Evolutionary conservation across 768 basidiomycete species (phyloP), one percentile per base, ranked within the genome.

Genomic region (Amanita muscaria): DNA sequence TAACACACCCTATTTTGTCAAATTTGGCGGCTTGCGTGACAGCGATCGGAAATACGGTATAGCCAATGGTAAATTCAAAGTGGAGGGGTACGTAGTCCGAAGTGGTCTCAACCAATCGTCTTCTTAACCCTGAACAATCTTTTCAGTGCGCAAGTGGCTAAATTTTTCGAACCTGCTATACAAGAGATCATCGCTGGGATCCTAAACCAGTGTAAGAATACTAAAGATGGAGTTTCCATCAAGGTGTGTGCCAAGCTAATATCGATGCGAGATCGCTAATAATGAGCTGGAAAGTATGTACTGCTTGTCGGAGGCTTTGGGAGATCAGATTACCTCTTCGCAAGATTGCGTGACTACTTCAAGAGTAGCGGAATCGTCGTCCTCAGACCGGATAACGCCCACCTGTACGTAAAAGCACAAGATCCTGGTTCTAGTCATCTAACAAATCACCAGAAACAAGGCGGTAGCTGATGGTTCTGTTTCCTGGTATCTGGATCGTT

Each of bases 241-340:
- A 45, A 38, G 34, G 44, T 45, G 10, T 6, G n/a, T 18, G 18
- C 23, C 4, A 16, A 23, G 21, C 30, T 0, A 15, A 24, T 24
- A 2, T 22, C 0, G 4, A 24, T 23, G 12, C 19, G 5, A 31
- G 31, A 10, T 24, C 6, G 12, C 23, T 4, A 11, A 12, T 34
- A n/a, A n/a, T n/a, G n/a, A n/a, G n/a, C n/a, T 29, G 21, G 36
- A 27, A 36, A 69, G 65, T 44, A 61, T 12, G 62, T 74, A 18
- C 67, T 77, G 45, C 57, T 77, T 11, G 74, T 77, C 1, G 75
- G 76, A 7, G 75, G 74, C 0, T 77, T 77, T 53, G 68, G 69
- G 9, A 70, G 72, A 1, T 76, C 66, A 44, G 66, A 72, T 33
- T 76, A 67, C 64, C 54, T 78, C n/a, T 75, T 69, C 48, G 49